Evolutionary conservation across 1,284 basidiomycete species (phyloP).

Genomic region (Vanrija pseudolonga): DNA sequence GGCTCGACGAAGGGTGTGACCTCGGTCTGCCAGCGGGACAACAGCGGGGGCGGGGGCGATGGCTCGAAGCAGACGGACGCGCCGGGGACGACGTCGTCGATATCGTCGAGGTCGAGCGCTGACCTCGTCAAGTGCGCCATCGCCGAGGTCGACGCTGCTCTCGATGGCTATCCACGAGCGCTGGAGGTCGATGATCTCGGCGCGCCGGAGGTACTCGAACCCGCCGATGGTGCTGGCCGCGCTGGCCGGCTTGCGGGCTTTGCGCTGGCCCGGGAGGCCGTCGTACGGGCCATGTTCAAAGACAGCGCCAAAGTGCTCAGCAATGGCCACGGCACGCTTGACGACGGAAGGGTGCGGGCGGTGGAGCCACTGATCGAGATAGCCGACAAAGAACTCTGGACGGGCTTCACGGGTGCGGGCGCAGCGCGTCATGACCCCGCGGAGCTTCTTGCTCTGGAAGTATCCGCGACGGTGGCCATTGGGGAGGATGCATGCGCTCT

Average conservation of each 20-base stretch:
- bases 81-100: slow-evolving; percentile 2
- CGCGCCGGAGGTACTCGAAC: slow-evolving; percentile 10
- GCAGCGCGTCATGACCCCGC: slow-evolving; percentile 3
- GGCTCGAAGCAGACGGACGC: not conserved
- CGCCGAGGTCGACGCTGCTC: not conserved
- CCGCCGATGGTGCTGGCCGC: slow-evolving; percentile 2
- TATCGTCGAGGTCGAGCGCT: not conserved
- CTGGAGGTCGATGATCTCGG: slow-evolving; percentile 10
- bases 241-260: no score
- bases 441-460: slow-evolving; percentile 6
- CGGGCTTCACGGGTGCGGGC: slow-evolving; percentile 5
- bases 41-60: not conserved
- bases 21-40: not conserved
- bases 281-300: slow-evolving; percentile 3
- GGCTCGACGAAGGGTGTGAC: not conserved
- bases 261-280: not conserved
- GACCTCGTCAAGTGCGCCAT: not conserved
- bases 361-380: slow-evolving; percentile 2
- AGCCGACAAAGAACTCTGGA: slow-evolving; percentile 10
- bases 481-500: slow-evolving; percentile 7
- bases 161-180: slow-evolving; percentile 1
- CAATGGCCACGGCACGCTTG: slow-evolving; percentile 4
- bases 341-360: slow-evolving; percentile 8
- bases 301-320: slow-evolving; percentile 9
- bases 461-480: slow-evolving; percentile 7